Percentiles rank a stretch among this genome's conserved stretches.
Evolutionary conservation across 352 stramenopile species (phyloP).

Genomic region (Phytophthora podocarpi): DNA sequence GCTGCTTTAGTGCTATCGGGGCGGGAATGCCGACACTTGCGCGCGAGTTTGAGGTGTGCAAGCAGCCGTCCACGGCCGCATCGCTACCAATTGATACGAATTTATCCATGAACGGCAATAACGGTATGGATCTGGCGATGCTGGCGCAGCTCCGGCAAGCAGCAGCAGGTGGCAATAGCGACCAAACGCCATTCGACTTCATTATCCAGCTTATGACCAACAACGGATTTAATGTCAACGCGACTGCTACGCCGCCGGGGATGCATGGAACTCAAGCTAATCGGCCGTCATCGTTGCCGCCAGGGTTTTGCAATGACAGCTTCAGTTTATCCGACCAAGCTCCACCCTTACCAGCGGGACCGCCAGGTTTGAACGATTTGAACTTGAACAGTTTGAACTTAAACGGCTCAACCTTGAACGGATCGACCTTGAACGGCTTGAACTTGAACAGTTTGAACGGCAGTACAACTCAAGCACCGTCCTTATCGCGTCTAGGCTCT

Average conservation of each 20-base stretch:
- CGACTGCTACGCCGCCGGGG: slow-evolving; percentile 5
- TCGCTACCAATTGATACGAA: slow-evolving; percentile 13
- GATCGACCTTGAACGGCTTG: slow-evolving; percentile 14
- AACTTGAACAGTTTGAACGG: slow-evolving; percentile 27
- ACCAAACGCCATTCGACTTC: slow-evolving; percentile 34
- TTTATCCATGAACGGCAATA: slow-evolving; percentile 26
- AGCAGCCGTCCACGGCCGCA: neutral
- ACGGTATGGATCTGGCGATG: slow-evolving; percentile 22
- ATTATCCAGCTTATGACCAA: slow-evolving; percentile 38
- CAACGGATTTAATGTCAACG: slow-evolving; percentile 31
- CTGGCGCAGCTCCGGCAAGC: slow-evolving; percentile 30
- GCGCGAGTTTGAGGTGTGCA: slow-evolving; percentile 32
- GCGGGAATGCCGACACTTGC: slow-evolving; percentile 33
- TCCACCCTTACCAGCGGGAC: slow-evolving; percentile 14
- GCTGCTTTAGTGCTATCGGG: slow-evolving; percentile 39
- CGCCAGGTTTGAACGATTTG: slow-evolving; percentile 20
- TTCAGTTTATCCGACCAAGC: slow-evolving; percentile 25
- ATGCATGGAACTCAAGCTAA: slow-evolving; percentile 29
- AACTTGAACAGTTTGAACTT: slow-evolving; percentile 28
- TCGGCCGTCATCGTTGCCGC: slow-evolving; percentile 10
- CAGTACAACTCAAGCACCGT: slow-evolving; percentile 18
- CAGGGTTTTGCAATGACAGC: slow-evolving; percentile 25
- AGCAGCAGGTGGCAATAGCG: slow-evolving; percentile 5
- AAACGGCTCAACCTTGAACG: slow-evolving; percentile 5
- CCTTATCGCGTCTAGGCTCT: slow-evolving; percentile 35